These are phyloP conservation scores for Tetradesmus obliquus DNA, from an alignment of 139 green algal species.

Conservation along the genomic window DNA sequence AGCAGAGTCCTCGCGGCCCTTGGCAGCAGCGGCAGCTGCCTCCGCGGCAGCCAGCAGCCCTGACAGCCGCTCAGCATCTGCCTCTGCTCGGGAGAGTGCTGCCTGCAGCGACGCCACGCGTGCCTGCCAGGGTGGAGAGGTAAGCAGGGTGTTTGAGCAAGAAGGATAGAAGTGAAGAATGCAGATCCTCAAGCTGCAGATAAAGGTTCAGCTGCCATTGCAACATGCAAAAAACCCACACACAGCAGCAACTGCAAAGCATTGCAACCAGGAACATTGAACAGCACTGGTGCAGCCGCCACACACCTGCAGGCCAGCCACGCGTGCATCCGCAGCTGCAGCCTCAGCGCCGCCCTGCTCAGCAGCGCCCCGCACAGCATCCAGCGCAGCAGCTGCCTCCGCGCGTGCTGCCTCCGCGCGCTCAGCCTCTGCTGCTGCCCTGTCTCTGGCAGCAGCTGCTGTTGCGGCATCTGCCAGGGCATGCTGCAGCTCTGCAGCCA, in stretches of 20 bases:
- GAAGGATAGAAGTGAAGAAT: background rate
- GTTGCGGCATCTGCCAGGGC: constrained; percentile 15
- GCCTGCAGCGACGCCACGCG: constrained; percentile 9
- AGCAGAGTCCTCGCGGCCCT: constrained; percentile 58
- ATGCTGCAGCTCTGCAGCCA: constrained; percentile 21
- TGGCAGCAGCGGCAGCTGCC: constrained; percentile 43
- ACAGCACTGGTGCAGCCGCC: background rate
- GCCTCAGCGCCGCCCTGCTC: constrained; percentile 29
- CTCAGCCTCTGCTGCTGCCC: constrained; percentile 43
- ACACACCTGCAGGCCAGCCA: constrained; percentile 12
- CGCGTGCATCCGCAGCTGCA: constrained; percentile 46
- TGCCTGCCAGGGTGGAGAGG: background rate
- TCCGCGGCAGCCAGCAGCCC: constrained; percentile 51
- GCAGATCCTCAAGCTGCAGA: background rate
- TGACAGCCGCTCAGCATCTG: constrained; percentile 45
- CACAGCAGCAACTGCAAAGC: background rate
- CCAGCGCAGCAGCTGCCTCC: constrained; percentile 7
- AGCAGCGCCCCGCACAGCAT: background rate
- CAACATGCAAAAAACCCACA: background rate
- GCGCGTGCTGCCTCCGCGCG: background rate
- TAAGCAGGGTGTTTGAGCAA: background rate
- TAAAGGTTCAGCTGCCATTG: background rate
- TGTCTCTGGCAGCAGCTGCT: background rate
- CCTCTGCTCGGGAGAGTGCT: constrained; percentile 24
- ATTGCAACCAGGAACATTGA: background rate